These are phyloP conservation scores for Geopyxis carbonaria DNA, from an alignment of 495 filamentous ascomycete species.

Conservation along the genomic window DNA sequence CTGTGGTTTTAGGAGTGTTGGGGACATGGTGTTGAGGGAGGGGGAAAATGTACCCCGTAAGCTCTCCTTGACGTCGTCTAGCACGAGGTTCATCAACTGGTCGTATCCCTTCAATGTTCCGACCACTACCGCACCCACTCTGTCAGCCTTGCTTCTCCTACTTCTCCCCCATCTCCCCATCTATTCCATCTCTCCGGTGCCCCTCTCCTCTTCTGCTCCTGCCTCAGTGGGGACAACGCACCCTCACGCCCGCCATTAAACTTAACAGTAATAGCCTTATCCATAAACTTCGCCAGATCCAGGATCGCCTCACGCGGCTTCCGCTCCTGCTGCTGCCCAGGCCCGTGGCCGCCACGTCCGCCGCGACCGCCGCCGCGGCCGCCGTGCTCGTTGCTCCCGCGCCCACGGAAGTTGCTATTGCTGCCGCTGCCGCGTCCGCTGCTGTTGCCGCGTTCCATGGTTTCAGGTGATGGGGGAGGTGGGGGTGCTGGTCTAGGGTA, in stretches of 20 bases:
- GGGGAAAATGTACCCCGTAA: slow-evolving; percentile 48
- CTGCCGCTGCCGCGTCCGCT: slow-evolving; percentile 1
- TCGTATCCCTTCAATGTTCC: slow-evolving; percentile 89
- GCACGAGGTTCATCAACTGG: slow-evolving; percentile 90
- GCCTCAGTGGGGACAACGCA: slow-evolving; percentile 27
- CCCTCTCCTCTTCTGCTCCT: neutral
- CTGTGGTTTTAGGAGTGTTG: neutral
- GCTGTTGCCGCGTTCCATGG: neutral
- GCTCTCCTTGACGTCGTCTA: slow-evolving; percentile 83
- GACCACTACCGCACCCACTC: slow-evolving; percentile 39
- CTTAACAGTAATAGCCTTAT: slow-evolving; percentile 85
- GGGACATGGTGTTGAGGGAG: neutral
- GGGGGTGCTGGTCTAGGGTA: neutral
- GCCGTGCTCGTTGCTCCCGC: slow-evolving; percentile 32
- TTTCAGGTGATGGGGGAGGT: no score
- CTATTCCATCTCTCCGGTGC: neutral
- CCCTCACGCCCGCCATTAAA: slow-evolving; percentile 92
- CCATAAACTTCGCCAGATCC: slow-evolving; percentile 86
- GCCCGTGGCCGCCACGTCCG: slow-evolving; percentile 26
- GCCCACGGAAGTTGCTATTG: no score
- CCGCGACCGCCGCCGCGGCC: slow-evolving; percentile 26
- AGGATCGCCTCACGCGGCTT: slow-evolving; percentile 98
- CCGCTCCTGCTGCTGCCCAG: slow-evolving; percentile 43
- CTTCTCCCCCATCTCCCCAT: neutral
- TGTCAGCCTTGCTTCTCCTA: neutral